Evolutionary conservation across 257 asterid genomes (phyloP).

Genomic region (Penstemon davidsonii): DNA sequence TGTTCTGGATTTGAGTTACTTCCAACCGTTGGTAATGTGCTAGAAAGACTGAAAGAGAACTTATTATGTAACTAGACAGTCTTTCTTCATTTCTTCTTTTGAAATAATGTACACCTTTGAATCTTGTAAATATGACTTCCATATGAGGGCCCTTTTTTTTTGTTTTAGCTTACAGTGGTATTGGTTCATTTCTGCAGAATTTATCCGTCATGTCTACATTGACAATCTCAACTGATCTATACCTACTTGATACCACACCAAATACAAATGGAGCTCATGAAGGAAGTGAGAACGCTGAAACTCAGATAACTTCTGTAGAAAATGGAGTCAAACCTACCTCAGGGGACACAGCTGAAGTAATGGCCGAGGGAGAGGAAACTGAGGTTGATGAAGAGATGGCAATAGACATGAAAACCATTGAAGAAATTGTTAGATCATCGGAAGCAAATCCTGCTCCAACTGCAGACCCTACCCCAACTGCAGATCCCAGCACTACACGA

Average conservation of each 20-base stretch:
- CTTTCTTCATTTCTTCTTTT: neutral
- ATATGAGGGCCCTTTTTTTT: neutral
- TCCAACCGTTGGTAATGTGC: neutral
- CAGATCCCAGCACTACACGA: too few species aligned
- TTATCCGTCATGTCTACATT: conserved; percentile 72
- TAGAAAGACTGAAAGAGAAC: neutral
- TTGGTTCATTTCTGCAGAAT: conserved; percentile 50
- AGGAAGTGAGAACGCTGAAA: conserved; percentile 33
- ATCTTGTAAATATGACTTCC: neutral
- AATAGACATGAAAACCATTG: conserved; percentile 66
- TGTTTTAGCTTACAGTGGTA: neutral
- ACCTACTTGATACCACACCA: conserved; percentile 35
- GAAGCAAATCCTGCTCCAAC: conserved; percentile 54
- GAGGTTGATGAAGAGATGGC: conserved; percentile 58
- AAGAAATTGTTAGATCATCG: conserved; percentile 55
- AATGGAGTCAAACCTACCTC: conserved; percentile 55
- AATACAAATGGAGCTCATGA: conserved; percentile 42
- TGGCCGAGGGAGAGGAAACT: conserved; percentile 73
- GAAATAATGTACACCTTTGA: neutral
- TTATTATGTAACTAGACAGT: neutral
- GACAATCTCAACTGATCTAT: conserved; percentile 47
- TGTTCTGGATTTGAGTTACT: neutral
- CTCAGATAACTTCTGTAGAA: conserved; percentile 32
- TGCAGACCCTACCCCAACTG: conserved; percentile 4
- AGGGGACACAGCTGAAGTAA: conserved; percentile 71